phyloP scores from a whole-genome alignment of 1,284 basidiomycete genomes.

The Meira nashicola region DNA sequence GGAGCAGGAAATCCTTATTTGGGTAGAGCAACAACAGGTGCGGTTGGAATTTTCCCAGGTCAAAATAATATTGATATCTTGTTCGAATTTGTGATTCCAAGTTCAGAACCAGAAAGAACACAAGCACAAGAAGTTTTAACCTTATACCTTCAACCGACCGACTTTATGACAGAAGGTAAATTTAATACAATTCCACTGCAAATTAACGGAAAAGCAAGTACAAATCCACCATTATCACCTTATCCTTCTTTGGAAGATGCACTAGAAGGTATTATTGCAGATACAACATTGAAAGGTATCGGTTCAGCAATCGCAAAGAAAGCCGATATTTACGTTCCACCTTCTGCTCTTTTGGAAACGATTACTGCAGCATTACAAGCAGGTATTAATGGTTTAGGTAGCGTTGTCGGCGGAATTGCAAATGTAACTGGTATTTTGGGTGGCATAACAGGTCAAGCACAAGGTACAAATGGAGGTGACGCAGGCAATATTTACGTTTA shows the following conservation, averaged over 20 bases:
- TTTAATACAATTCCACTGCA: slow-evolving; percentile 12
- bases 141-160: slow-evolving; percentile 49
- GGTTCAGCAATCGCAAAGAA: slow-evolving; percentile 29
- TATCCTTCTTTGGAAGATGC: slow-evolving; percentile 63
- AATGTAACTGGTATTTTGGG: not conserved
- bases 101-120: slow-evolving; percentile 64
- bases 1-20: slow-evolving; percentile 53
- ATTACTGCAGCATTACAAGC: slow-evolving; percentile 22
- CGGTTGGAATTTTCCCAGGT: slow-evolving; percentile 61
- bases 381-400: not conserved
- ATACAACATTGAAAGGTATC: slow-evolving; percentile 58
- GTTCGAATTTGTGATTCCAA: slow-evolving; percentile 67
- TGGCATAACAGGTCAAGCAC: not conserved
- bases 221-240: slow-evolving; percentile 59
- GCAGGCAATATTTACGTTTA: not conserved
- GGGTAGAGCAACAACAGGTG: slow-evolving; percentile 54
- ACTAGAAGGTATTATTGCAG: slow-evolving; percentile 60
- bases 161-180: slow-evolving; percentile 21
- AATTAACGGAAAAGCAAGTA: slow-evolving; percentile 18
- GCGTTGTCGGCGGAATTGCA: not conserved
- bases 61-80: slow-evolving; percentile 56
- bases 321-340: slow-evolving; percentile 26
- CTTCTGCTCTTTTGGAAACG: slow-evolving; percentile 18
- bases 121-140: slow-evolving; percentile 58
- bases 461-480: not conserved